Percentiles rank a stretch among this genome's conserved stretches.
Conservation (phyloP, 139 green algal species). For the Coelastrella sp. region DNA sequence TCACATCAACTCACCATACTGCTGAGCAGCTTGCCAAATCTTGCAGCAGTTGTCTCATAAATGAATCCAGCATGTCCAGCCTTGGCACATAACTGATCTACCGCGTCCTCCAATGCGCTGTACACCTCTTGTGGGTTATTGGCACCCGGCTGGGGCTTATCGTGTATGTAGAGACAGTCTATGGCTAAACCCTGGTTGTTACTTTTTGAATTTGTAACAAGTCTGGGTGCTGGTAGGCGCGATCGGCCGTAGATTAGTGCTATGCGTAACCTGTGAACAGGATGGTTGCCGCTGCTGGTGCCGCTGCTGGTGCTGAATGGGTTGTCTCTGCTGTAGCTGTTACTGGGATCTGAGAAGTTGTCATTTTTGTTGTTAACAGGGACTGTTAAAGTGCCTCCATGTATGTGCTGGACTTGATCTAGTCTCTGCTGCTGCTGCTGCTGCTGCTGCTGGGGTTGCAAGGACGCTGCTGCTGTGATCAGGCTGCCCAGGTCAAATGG, state of each 20-base stretch:
- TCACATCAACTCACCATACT: too few species aligned
- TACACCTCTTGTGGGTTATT: conserved; percentile 35
- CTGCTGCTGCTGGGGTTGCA: conserved; percentile 16
- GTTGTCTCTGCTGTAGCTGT: background rate
- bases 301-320: background rate
- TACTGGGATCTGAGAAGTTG: too few species aligned
- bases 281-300: background rate
- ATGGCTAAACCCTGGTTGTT: background rate
- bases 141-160: conserved; percentile 11
- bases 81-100: background rate
- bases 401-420: background rate
- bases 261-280: conserved; percentile 21
- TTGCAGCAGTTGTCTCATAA: background rate
- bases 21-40: background rate
- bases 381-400: background rate
- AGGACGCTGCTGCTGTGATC: background rate
- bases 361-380: too few species aligned
- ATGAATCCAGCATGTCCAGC: background rate
- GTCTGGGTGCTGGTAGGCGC: background rate
- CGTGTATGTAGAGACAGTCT: conserved; percentile 33
- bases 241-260: conserved; percentile 43
- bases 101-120: conserved; percentile 1
- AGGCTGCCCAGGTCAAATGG: conserved; percentile 36
- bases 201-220: background rate
- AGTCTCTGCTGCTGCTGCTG: too few species aligned